Percentiles rank a stretch among this genome's conserved stretches.
Conservation (phyloP, 345 rosid genomes). For the Eutrema japonicum region DNA sequence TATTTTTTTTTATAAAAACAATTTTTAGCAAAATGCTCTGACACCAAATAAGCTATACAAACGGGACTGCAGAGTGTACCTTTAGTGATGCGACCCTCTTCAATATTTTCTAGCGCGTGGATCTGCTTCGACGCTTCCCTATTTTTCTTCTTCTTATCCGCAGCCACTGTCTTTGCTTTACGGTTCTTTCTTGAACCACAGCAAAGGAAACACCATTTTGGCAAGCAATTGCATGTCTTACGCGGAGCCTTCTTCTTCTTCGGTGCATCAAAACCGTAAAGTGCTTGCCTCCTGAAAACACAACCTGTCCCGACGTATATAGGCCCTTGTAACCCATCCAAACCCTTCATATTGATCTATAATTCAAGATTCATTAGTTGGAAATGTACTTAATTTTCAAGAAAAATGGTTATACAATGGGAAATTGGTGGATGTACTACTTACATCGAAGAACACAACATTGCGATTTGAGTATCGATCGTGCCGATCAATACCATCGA, state of each 20-base stretch:
- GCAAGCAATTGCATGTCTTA: constrained; percentile 96
- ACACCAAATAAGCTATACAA: neutral
- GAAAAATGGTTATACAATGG: constrained; percentile 5
- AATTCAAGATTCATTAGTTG: constrained; percentile 25
- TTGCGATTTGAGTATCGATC: constrained; percentile 97
- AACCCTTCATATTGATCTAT: constrained; percentile 98
- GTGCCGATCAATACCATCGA: constrained; percentile 96
- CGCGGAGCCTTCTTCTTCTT: constrained; percentile 82
- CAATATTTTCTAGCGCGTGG: constrained; percentile 94
- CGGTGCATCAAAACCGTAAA: constrained; percentile 94
- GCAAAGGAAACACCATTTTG: constrained; percentile 89
- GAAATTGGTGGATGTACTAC: constrained; percentile 37
- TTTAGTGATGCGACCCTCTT: constrained; percentile 54
- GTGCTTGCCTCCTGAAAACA: constrained; percentile 93
- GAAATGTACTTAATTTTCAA: neutral
- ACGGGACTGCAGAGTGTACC: constrained; percentile 37
- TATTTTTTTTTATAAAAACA: neutral
- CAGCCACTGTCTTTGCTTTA: constrained; percentile 61
- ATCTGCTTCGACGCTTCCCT: constrained; percentile 96
- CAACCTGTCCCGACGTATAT: constrained; percentile 99
- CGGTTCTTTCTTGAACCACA: constrained; percentile 81
- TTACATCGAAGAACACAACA: constrained; percentile 96
- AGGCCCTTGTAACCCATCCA: constrained; percentile 98
- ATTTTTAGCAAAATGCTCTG: constrained; percentile 45
- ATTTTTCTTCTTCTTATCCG: constrained; percentile 69